Percentiles rank a stretch among this genome's conserved stretches.
Conservation (phyloP, 371 early-diverging fungal genomes). For the Haplosporangium sp. region DNA sequence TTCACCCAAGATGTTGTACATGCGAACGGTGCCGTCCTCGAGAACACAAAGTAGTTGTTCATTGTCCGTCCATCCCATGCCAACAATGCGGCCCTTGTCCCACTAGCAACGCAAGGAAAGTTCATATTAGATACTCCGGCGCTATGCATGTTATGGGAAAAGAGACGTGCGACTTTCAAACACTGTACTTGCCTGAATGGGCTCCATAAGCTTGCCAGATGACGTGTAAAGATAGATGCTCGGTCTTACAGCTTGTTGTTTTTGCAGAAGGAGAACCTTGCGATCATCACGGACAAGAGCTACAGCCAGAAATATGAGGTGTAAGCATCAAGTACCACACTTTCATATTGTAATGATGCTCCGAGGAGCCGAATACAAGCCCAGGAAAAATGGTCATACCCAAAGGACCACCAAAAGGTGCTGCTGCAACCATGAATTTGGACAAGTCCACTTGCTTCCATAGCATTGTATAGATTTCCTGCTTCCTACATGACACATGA, state of each 20-base stretch:
- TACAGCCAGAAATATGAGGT: conserved; percentile 21
- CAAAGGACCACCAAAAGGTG: conserved; percentile 93
- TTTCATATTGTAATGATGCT: neutral
- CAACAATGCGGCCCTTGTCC: conserved; percentile 91
- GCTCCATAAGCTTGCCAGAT: conserved; percentile 85
- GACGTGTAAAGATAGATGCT: conserved; percentile 87
- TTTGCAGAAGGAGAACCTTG: conserved; percentile 78
- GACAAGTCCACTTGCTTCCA: conserved; percentile 90
- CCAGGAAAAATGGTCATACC: conserved; percentile 62
- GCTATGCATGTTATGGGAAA: too few relatives aligned
- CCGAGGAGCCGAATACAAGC: neutral
- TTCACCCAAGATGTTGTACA: conserved; percentile 86
- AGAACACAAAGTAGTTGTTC: conserved; percentile 91
- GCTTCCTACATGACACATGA: conserved; percentile 61
- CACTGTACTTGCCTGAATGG: conserved; percentile 73
- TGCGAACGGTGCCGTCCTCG: conserved; percentile 87
- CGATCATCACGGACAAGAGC: conserved; percentile 91
- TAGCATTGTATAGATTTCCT: conserved; percentile 84
- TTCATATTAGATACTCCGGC: neutral
- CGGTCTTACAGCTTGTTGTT: conserved; percentile 80
- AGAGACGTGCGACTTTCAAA: neutral
- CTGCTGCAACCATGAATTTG: conserved; percentile 83
- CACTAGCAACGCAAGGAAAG: conserved; percentile 63
- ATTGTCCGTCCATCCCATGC: conserved; percentile 89
- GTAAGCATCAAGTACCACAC: too few relatives aligned